Conservation (phyloP, 495 filamentous ascomycete species). For the Penicillium simplicissimum region DNA sequence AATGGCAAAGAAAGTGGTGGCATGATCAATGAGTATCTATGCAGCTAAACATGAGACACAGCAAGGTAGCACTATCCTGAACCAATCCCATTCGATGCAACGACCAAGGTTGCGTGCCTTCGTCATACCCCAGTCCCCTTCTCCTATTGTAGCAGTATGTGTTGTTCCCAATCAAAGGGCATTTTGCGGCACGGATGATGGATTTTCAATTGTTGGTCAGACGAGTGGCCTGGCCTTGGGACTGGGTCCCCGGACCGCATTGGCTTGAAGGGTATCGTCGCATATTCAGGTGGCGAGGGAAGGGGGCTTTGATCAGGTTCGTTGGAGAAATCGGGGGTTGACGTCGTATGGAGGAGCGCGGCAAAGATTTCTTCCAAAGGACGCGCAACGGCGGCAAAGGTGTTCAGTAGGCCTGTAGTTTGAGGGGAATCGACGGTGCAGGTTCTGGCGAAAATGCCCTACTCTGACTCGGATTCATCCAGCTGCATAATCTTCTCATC, state of each 20-base stretch:
- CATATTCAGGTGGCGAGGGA: neutral
- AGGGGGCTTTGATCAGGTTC: neutral
- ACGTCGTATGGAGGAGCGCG: neutral
- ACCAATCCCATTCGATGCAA: neutral
- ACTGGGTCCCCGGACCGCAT: neutral
- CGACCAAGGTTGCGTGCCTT: neutral
- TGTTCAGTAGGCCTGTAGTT: neutral
- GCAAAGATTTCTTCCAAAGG: neutral
- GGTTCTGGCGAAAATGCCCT: constrained; percentile 3
- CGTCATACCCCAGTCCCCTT: neutral
- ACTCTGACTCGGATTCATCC: constrained; percentile 54
- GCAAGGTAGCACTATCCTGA: neutral
- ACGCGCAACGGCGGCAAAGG: neutral
- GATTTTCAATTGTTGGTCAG: neutral
- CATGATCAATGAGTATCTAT: constrained; percentile 3
- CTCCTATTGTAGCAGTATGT: neutral
- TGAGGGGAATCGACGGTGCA: neutral
- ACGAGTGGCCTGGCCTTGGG: neutral
- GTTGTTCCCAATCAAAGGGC: neutral
- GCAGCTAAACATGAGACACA: neutral
- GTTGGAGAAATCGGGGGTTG: neutral
- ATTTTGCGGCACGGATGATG: neutral
- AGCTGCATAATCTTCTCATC: constrained; percentile 57
- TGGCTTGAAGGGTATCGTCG: neutral
- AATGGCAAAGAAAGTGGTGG: neutral